A percentile compares a stretch with the other conserved stretches of the same genome.
These are phyloP conservation scores for Heliamphora exappendiculata DNA, from an alignment of 148 eudicot species.

Conservation along the genomic window DNA sequence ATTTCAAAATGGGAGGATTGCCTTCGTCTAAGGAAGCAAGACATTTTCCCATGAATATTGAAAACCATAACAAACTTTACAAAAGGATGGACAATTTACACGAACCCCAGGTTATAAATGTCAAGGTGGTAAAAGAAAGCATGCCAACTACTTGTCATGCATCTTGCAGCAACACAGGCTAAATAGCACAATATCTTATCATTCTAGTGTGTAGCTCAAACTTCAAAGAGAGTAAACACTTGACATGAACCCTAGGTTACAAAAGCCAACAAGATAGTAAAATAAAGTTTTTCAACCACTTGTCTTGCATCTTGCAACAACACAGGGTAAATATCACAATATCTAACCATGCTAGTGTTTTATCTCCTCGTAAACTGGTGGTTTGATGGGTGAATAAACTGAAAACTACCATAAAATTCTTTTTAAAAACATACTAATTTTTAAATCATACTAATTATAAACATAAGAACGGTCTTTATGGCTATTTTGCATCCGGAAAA, in stretches of 20 bases:
- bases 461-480: too few relatives aligned
- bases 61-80: background rate
- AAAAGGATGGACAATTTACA: background rate
- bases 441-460: too few relatives aligned
- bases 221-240: background rate
- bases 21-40: background rate
- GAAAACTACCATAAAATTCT: background rate
- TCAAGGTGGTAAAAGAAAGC: background rate
- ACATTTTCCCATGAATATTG: background rate
- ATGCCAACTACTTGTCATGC: background rate
- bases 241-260: background rate
- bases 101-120: background rate
- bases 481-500: too few relatives aligned
- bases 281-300: background rate
- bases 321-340: background rate
- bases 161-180: background rate
- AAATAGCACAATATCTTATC: background rate
- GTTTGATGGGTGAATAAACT: background rate
- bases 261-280: background rate
- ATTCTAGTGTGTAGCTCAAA: background rate
- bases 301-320: background rate
- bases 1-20: background rate
- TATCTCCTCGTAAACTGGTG: background rate
- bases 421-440: too few relatives aligned
- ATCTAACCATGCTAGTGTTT: background rate